Evolutionary conservation across 306 rosid genomes (phyloP).

Genomic region (Malus asiatica): DNA sequence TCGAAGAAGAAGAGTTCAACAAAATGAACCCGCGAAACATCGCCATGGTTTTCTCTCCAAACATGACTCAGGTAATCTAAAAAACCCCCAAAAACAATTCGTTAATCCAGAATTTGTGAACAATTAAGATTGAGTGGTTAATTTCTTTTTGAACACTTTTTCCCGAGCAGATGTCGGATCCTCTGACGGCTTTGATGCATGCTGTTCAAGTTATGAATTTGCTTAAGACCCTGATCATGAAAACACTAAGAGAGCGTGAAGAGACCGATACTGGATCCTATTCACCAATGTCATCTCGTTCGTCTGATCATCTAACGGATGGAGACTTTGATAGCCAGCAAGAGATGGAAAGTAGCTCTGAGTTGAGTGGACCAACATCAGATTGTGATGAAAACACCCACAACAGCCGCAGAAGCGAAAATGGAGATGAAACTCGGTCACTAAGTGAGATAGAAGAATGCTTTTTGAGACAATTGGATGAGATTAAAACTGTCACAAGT

Average conservation of each 20-base stretch:
- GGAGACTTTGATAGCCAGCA: constrained; percentile 68
- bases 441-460: constrained; percentile 56
- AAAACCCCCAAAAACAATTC: no score
- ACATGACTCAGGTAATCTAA: constrained; percentile 76
- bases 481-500: constrained; percentile 17
- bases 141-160: not conserved
- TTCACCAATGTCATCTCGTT: constrained; percentile 67
- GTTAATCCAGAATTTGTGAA: no score
- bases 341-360: constrained; percentile 57
- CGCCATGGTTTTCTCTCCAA: constrained; percentile 97
- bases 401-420: constrained; percentile 42
- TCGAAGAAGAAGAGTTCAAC: constrained; percentile 75
- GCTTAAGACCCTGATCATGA: constrained; percentile 74
- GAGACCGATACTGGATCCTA: constrained; percentile 45
- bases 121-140: not conserved
- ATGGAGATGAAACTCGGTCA: constrained; percentile 29
- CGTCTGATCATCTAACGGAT: constrained; percentile 49
- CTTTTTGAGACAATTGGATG: constrained; percentile 52
- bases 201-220: constrained; percentile 99
- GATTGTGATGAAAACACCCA: constrained; percentile 36
- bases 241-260: constrained; percentile 71
- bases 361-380: constrained; percentile 42
- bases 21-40: constrained; percentile 94
- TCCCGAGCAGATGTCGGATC: constrained; percentile 83
- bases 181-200: constrained; percentile 94